Evolutionary conservation across 140 eudicot genomes (phyloP).

Genomic region (Cichorium intybus): DNA sequence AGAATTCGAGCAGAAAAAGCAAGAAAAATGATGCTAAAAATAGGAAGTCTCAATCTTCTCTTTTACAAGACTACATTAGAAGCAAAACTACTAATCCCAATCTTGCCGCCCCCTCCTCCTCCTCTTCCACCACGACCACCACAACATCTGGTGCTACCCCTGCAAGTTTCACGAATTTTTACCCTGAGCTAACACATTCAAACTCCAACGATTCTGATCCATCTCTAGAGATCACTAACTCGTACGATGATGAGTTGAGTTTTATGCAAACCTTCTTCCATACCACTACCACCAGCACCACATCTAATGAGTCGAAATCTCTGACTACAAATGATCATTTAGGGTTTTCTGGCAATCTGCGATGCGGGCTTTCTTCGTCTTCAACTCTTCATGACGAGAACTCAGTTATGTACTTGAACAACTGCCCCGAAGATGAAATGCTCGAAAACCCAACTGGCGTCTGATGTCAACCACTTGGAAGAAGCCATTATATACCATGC

Average conservation of each 20-base stretch:
- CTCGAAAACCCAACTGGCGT: conserved; percentile 1
- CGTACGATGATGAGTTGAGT: conserved; percentile 43
- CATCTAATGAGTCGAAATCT: conserved; percentile 14
- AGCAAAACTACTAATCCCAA: conserved; percentile 26
- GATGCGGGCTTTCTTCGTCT: not conserved
- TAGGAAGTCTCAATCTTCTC: conserved; percentile 26
- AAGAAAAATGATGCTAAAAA: conserved; percentile 24
- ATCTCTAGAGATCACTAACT: conserved; percentile 33
- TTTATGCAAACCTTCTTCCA: conserved; percentile 43
- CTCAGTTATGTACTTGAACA: conserved; percentile 16
- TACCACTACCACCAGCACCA: not conserved
- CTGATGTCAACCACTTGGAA: conserved; percentile 13
- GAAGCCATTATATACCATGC: conserved; percentile 3
- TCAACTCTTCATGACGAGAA: conserved; percentile 15
- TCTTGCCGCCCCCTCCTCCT: conserved; percentile 22
- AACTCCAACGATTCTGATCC: conserved; percentile 29
- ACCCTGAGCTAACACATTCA: conserved; percentile 14
- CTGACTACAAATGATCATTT: not conserved
- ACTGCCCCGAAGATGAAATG: conserved; percentile 17
- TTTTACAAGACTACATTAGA: conserved; percentile 49
- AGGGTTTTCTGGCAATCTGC: not conserved
- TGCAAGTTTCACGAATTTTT: not conserved
- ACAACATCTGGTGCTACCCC: conserved; percentile 9
- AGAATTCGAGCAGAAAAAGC: conserved; percentile 38
- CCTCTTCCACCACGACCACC: conserved; percentile 17